These are phyloP conservation scores for Fusarium xylarioides DNA, from an alignment of 2,329 filamentous ascomycete genomes.

Conservation along the genomic window DNA sequence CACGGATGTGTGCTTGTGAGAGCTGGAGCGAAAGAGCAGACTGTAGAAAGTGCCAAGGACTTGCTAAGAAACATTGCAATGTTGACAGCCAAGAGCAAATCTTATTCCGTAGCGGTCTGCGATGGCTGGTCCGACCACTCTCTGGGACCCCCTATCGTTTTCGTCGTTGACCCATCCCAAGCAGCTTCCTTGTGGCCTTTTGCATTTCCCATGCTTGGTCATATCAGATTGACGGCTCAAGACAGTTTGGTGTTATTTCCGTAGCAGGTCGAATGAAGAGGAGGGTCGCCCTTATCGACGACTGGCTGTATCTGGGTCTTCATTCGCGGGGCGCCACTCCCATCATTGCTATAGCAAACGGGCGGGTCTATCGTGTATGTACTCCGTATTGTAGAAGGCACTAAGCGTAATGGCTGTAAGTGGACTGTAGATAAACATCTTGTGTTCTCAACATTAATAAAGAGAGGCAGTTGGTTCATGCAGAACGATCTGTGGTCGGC, in stretches of 20 bases:
- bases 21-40: slow-evolving; percentile 15
- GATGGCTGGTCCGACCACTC: slow-evolving; percentile 25
- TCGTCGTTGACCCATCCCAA: slow-evolving; percentile 5
- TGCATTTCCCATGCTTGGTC: slow-evolving; percentile 39
- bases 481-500: background rate
- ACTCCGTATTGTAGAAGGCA: slow-evolving; percentile 14
- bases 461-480: background rate
- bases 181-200: slow-evolving; percentile 31
- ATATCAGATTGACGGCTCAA: slow-evolving; percentile 38
- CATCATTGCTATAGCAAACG: slow-evolving; percentile 43
- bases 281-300: slow-evolving; percentile 23
- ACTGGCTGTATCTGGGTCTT: slow-evolving; percentile 36
- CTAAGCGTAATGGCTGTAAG: slow-evolving; percentile 12
- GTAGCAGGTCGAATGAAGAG: slow-evolving; percentile 25
- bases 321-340: slow-evolving; percentile 42
- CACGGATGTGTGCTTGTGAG: background rate
- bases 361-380: slow-evolving; percentile 31
- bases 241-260: slow-evolving; percentile 39
- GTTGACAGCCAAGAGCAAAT: slow-evolving; percentile 13
- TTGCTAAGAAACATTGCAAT: slow-evolving; percentile 23
- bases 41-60: slow-evolving; percentile 29
- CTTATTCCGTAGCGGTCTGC: slow-evolving; percentile 35
- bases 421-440: background rate
- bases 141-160: slow-evolving; percentile 17
- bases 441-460: background rate